Base-by-base conservation (phyloP, 2,329 filamentous ascomycete species). In the Huntiella bhutanensis region DNA sequence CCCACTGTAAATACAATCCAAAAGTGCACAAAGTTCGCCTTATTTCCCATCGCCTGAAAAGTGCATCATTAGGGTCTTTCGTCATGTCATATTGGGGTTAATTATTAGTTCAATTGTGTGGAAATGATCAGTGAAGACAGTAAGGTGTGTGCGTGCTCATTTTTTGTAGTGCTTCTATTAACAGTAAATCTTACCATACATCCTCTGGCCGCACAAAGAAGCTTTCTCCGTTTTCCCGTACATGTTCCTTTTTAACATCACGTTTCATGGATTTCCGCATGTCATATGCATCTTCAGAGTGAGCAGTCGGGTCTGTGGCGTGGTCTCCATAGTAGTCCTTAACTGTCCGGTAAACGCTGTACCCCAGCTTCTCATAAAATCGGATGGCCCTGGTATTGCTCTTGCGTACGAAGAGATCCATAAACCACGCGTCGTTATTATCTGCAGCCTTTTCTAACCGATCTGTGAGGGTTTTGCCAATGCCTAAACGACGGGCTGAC, bases 311-410 rank as follows among this genome's bases (percentile, higher is more conserved):
- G 46, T 76, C 72, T 45, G 66, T 71, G 28, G 78, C 73, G 58
- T 92, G 82, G 58, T 95, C 87, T 52, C 82, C 84, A 57, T 98
- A 98, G 62, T 98, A 98, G 55, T 82, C 81, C 55, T 85, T 77
- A 39, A 98, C 88, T 7, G 84, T 75, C 40, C 91, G 72, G 63
- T 82, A 98, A 41, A 96, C 81, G 49, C 77, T 86, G 60, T 98
- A 94, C 53, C 91, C 91, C 73, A 96, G 79, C 54, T 75, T 81
- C 60, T 82, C 78, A 61, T 98, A 98, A 62, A 98, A 79, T 43
- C 73, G 70, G 56, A 95, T 87, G 5, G 91, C 91, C 52, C 83
- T 79, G 56, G 76, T 70, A 60, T 98, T 98, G 57, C 85, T 87
- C 52, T 79, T 80, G 38, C 91, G 71, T 40, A 98, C 91, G 58